Conservation (phyloP, 106 monocot species). For the Hemerocallis citrina region DNA sequence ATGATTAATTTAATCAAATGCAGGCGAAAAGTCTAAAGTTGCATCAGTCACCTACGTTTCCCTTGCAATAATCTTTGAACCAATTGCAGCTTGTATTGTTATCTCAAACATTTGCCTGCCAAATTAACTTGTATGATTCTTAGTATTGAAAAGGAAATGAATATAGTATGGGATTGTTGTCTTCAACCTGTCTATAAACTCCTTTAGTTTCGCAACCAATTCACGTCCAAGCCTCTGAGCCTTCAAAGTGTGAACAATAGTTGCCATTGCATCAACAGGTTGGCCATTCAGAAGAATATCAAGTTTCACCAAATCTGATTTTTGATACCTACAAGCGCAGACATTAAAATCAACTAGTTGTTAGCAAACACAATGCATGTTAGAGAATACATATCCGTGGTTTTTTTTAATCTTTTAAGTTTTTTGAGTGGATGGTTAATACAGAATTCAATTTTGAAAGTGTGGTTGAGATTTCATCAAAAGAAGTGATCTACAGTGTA, state of each 20-base stretch:
- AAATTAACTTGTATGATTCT: constrained; percentile 5
- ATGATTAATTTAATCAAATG: background rate
- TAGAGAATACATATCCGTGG: no score
- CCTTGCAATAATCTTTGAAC: constrained; percentile 86
- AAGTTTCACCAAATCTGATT: constrained; percentile 94
- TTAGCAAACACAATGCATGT: no score
- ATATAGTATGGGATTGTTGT: background rate
- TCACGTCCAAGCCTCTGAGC: constrained; percentile 90
- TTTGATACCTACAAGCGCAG: constrained; percentile 60
- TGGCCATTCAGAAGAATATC: constrained; percentile 95
- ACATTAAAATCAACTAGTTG: background rate
- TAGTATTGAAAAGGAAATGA: background rate
- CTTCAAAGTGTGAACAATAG: constrained; percentile 88
- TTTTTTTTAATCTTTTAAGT: no score
- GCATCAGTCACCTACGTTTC: constrained; percentile 60
- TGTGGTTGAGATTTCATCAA: no score
- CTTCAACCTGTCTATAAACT: constrained; percentile 76
- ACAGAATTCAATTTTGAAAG: no score
- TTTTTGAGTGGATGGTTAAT: no score
- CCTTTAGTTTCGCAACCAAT: constrained; percentile 87
- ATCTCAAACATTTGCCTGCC: constrained; percentile 99
- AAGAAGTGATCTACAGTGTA: no score
- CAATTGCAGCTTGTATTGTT: constrained; percentile 98
- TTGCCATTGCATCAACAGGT: constrained; percentile 96
- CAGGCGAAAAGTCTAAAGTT: background rate